Base-by-base conservation (phyloP, 2,329 filamentous ascomycete species). In the Coleophoma eucalyptorum region DNA sequence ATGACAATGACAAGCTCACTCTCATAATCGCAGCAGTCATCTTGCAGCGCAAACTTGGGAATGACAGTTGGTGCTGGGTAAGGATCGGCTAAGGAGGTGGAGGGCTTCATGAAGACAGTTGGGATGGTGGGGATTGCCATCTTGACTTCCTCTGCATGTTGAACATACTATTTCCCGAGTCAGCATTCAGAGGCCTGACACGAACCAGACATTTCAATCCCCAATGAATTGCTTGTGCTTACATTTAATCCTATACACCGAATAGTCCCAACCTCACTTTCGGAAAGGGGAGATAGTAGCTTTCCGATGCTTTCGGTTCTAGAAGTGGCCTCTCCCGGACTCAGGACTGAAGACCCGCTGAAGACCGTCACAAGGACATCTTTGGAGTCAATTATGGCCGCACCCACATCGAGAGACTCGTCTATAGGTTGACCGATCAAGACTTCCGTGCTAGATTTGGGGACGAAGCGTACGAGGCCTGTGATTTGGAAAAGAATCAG, bases 391-490 rank as follows among this genome's bases (percentile, higher is more conserved):
- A 75, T 74, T 26, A 83, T 64, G 15, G 81, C 81, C 21, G 74
- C 63, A 42, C 81, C 82, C 42, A 86, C 76, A 59, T 86, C 81
- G 32, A 82, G 55, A 10, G 72, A 64, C 19, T 69, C 64, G 53
- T 80, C 74, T 33, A 73, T 66, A 2, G 81, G 81, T 58, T 84
- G 74, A 33, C 80, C 81, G 58, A 84, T 77, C 44, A 81, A 67
- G 48, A 80, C 62, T 54, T 73, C 74, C 52, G 68, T 65, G 44
- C 77, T 73, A 5, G 72, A 75, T 60, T 75, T 77, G 48, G 81
- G 77, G 16, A 77, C 64, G 59, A 84, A 84, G 48, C 81, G 79
- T 57, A 83, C 78, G 51, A 84, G 74, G 64, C 80, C 80, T 83
- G 48, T 38, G 35, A 26, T 26, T 5, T 5, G 6, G 26, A 6